Evolutionary conservation across 2,329 filamentous ascomycete genomes (phyloP).

Genomic region (Paradendryphiella salina): DNA sequence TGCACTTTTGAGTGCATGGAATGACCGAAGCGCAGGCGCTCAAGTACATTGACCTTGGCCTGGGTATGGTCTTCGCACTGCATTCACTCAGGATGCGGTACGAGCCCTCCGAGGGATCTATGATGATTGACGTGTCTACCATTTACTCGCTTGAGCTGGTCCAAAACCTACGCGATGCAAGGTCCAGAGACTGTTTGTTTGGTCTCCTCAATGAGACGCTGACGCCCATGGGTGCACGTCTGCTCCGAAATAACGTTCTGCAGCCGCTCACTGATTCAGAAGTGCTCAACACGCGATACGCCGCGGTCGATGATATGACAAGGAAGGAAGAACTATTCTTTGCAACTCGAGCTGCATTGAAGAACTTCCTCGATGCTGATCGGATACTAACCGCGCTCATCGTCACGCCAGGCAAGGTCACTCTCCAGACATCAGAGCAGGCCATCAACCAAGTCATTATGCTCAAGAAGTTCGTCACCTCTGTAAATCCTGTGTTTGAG

Average conservation of each 20-base stretch:
- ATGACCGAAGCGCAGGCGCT: slow-evolving; percentile 61
- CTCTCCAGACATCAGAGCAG: slow-evolving; percentile 72
- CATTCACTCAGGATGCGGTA: slow-evolving; percentile 86
- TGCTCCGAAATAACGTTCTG: slow-evolving; percentile 82
- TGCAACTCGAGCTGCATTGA: slow-evolving; percentile 72
- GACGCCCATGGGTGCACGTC: slow-evolving; percentile 85
- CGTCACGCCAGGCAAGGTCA: slow-evolving; percentile 67
- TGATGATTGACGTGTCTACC: slow-evolving; percentile 93
- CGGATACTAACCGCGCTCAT: slow-evolving; percentile 79
- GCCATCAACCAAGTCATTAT: slow-evolving; percentile 85
- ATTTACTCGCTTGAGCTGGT: slow-evolving; percentile 87
- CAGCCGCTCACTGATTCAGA: slow-evolving; percentile 78
- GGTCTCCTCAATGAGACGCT: slow-evolving; percentile 81
- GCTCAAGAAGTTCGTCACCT: slow-evolving; percentile 77
- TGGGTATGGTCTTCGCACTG: slow-evolving; percentile 69
- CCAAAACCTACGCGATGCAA: slow-evolving; percentile 77
- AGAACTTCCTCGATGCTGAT: slow-evolving; percentile 76
- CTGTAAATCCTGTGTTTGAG: slow-evolving; percentile 68
- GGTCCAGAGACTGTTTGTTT: slow-evolving; percentile 80
- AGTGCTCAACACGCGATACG: slow-evolving; percentile 72
- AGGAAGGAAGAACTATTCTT: slow-evolving; percentile 84
- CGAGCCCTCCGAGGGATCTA: slow-evolving; percentile 83
- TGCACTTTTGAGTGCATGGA: neutral
- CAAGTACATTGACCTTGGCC: slow-evolving; percentile 75
- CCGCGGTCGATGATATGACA: slow-evolving; percentile 80